Conservation (phyloP, 805 yeast species). For the Barnettozyma sp. region DNA sequence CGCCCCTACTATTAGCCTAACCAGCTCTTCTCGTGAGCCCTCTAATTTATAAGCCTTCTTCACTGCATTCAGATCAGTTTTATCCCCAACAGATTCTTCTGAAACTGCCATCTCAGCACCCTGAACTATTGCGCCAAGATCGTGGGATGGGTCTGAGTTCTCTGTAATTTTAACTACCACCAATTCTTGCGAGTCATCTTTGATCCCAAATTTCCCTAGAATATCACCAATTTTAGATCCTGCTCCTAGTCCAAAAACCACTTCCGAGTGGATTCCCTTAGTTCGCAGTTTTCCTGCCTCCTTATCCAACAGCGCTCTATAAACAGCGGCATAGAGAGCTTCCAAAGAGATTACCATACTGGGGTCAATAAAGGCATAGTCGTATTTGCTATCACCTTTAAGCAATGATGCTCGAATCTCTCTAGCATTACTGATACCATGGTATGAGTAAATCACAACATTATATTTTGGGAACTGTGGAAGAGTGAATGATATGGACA, state of each 20-base stretch:
- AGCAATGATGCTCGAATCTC: conserved; percentile 40
- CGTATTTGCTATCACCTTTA: conserved; percentile 39
- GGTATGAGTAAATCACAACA: conserved; percentile 38
- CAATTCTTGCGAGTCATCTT: conserved; percentile 38
- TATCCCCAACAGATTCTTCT: conserved; percentile 27
- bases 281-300: conserved; percentile 47
- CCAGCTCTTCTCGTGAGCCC: conserved; percentile 20
- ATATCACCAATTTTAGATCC: conserved; percentile 67
- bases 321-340: conserved; percentile 54
- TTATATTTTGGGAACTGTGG: conserved; percentile 42
- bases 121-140: conserved; percentile 21
- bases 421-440: conserved; percentile 37
- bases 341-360: conserved; percentile 49
- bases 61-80: conserved; percentile 30
- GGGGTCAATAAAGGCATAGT: conserved; percentile 63
- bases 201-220: conserved; percentile 62
- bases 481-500: conserved; percentile 18
- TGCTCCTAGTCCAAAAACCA: conserved; percentile 63
- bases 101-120: conserved; percentile 31
- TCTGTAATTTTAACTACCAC: conserved; percentile 44
- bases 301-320: conserved; percentile 51
- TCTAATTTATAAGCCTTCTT: conserved; percentile 24
- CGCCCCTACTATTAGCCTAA: conserved; percentile 40
- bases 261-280: conserved; percentile 62
- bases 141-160: conserved; percentile 11